Percentiles rank a stretch among this genome's conserved stretches.
Evolutionary conservation across 345 rosid species (phyloP).

Genomic region (Arabidopsis thaliana): DNA sequence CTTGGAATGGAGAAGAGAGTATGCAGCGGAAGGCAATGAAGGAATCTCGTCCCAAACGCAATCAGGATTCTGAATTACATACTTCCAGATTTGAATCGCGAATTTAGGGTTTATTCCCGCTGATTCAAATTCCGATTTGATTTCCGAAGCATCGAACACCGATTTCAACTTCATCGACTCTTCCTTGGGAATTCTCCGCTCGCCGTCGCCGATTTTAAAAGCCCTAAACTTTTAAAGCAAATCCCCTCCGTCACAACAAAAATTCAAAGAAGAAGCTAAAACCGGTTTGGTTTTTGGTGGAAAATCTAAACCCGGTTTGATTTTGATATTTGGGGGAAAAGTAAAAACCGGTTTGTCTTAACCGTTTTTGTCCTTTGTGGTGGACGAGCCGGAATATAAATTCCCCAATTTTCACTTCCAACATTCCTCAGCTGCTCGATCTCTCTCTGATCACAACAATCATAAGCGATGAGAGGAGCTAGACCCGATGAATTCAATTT

Average conservation of each 20-base stretch:
- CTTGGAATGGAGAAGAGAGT: slow-evolving; percentile 69
- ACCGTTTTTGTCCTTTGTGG: neutral
- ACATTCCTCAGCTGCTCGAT: neutral
- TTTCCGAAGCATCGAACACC: slow-evolving; percentile 68
- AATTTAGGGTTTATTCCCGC: slow-evolving; percentile 67
- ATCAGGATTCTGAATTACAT: slow-evolving; percentile 74
- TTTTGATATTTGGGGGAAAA: neutral
- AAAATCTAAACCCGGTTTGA: slow-evolving; percentile 3
- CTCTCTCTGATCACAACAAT: slow-evolving; percentile 15
- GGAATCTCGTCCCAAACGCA: slow-evolving; percentile 81
- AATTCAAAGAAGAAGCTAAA: slow-evolving; percentile 7
- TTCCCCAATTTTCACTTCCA: neutral
- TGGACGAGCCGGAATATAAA: neutral
- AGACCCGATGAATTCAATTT: slow-evolving; percentile 50
- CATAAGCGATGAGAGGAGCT: slow-evolving; percentile 48
- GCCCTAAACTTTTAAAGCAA: slow-evolving; percentile 22
- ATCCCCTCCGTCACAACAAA: slow-evolving; percentile 17
- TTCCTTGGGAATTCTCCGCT: neutral
- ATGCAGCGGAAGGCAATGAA: slow-evolving; percentile 71
- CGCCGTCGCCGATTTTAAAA: slow-evolving; percentile 27
- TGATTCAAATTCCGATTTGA: slow-evolving; percentile 60
- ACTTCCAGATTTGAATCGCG: slow-evolving; percentile 82
- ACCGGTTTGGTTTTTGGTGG: neutral
- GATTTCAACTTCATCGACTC: slow-evolving; percentile 53
- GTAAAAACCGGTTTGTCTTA: neutral